Evolutionary conservation across 169 alveolate species (phyloP).

Genomic region (Plasmodium knowlesi): DNA sequence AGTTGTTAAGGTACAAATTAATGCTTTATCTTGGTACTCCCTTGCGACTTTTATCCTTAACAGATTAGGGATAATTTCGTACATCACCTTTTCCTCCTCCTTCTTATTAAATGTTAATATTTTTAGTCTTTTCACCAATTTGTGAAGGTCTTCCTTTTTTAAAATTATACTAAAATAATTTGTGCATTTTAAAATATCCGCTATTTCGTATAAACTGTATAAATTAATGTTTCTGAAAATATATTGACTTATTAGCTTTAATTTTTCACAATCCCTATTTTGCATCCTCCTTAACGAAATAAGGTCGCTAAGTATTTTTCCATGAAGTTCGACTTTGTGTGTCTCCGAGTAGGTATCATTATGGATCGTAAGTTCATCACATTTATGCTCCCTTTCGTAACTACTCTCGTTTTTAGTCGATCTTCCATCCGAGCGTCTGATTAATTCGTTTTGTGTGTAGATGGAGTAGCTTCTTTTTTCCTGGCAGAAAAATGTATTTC

Average conservation of each 20-base stretch:
- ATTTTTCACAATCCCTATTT: slow-evolving; percentile 28
- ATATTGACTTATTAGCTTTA: slow-evolving; percentile 9
- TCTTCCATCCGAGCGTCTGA: not conserved
- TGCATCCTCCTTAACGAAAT: slow-evolving; percentile 22
- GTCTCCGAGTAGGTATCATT: not conserved
- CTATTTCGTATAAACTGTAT: slow-evolving; percentile 37
- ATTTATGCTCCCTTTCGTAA: not conserved
- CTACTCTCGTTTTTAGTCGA: not conserved
- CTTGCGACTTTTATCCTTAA: slow-evolving; percentile 34
- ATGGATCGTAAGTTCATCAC: not conserved
- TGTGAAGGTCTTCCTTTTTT: slow-evolving; percentile 59
- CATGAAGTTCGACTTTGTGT: not conserved
- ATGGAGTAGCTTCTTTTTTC: not conserved
- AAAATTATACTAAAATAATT: slow-evolving; percentile 50
- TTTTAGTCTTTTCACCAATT: slow-evolving; percentile 50
- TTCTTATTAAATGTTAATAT: slow-evolving; percentile 52
- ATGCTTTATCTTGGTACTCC: slow-evolving; percentile 9
- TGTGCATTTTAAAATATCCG: slow-evolving; percentile 27
- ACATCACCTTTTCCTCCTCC: not conserved
- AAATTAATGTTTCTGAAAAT: slow-evolving; percentile 15
- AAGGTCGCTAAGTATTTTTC: slow-evolving; percentile 16
- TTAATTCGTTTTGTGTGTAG: not conserved
- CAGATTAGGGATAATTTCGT: slow-evolving; percentile 21
- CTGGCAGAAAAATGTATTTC: not conserved
- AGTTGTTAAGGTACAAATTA: not conserved